phyloP scores from a whole-genome alignment of 306 rosid species.

The Casuarina cunninghamiana region DNA sequence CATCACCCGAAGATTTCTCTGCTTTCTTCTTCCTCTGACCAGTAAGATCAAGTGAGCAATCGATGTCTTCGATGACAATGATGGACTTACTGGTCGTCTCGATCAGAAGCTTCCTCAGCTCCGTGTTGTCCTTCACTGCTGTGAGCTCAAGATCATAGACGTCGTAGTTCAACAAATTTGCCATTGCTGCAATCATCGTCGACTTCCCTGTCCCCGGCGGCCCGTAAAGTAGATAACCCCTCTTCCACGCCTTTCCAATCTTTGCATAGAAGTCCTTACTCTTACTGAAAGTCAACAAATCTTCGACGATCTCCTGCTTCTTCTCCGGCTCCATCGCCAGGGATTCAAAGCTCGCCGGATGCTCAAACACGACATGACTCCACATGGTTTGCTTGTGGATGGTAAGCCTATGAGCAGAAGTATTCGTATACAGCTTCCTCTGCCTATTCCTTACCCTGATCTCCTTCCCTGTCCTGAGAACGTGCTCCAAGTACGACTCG shows the following conservation, averaged over 20 bases:
- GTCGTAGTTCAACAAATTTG: conserved; percentile 70
- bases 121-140: conserved; percentile 86
- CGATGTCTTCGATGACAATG: conserved; percentile 85
- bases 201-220: conserved; percentile 88
- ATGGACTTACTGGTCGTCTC: conserved; percentile 81
- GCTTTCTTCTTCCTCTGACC: conserved; percentile 79
- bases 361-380: conserved; percentile 88
- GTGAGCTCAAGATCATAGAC: conserved; percentile 87
- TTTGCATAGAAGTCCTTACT: conserved; percentile 75
- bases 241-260: conserved; percentile 88
- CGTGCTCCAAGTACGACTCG: conserved; percentile 60
- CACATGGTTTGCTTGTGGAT: conserved; percentile 72
- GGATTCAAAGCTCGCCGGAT: conserved; percentile 78
- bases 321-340: conserved; percentile 72
- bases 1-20: conserved; percentile 48
- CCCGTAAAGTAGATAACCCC: conserved; percentile 71
- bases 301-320: conserved; percentile 73
- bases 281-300: conserved; percentile 67
- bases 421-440: conserved; percentile 76
- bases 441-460: conserved; percentile 64
- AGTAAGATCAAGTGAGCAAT: conserved; percentile 88
- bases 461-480: conserved; percentile 69
- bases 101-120: conserved; percentile 76
- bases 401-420: conserved; percentile 70
- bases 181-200: conserved; percentile 87